These are phyloP conservation scores for Elaeis oleifera DNA, from an alignment of 202 grass and related monocot genomes.

Conservation along the genomic window DNA sequence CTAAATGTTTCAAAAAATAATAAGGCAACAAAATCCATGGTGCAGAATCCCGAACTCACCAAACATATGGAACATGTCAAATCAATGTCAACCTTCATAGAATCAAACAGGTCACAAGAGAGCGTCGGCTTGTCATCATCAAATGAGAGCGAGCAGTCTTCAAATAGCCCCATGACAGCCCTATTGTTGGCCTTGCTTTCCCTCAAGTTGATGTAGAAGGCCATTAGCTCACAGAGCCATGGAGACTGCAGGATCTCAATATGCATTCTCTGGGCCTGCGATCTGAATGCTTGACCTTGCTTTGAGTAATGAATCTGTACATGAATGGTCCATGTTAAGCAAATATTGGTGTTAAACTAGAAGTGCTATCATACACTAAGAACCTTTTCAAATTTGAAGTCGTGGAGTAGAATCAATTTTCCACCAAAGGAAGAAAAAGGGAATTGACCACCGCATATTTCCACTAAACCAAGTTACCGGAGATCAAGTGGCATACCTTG, in stretches of 20 bases:
- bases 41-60: constrained; percentile 5
- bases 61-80: constrained; percentile 26
- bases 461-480: no score
- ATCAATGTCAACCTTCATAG: constrained; percentile 21
- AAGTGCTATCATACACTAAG: no score
- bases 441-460: no score
- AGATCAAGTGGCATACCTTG: constrained; percentile 6
- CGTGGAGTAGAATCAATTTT: no score
- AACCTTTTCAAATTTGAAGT: no score
- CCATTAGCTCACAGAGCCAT: constrained; percentile 21
- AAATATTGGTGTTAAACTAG: not conserved
- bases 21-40: not conserved
- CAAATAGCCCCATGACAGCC: constrained; percentile 1
- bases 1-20: no score
- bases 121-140: constrained; percentile 22
- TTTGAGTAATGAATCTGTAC: constrained; percentile 24
- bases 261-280: constrained; percentile 8
- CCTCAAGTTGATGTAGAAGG: constrained; percentile 24
- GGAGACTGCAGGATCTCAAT: constrained; percentile 24
- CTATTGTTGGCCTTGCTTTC: constrained; percentile 2
- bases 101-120: constrained; percentile 18
- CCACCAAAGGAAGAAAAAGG: no score
- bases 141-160: constrained; percentile 11
- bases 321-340: not conserved
- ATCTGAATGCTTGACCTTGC: constrained; percentile 23